These are phyloP conservation scores for Geranomyces variabilis DNA, from an alignment of 192 early-diverging fungal species.

Conservation along the genomic window DNA sequence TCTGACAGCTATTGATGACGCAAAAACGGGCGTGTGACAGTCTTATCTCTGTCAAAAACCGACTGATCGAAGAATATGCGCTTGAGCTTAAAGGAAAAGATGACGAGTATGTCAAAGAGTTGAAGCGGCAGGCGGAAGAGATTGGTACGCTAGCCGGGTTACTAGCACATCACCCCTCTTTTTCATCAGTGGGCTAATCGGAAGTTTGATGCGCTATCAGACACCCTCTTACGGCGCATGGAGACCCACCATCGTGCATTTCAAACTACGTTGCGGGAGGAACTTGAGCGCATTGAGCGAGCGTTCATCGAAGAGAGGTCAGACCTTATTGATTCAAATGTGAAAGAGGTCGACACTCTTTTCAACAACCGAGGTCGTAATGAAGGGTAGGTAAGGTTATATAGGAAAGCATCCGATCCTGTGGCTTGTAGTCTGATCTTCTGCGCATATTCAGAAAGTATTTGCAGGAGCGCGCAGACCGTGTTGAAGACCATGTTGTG, in stretches of 20 bases:
- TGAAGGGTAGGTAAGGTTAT: slow-evolving; percentile 46
- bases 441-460: slow-evolving; percentile 27
- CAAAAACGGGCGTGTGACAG: slow-evolving; percentile 53
- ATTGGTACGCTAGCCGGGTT: slow-evolving; percentile 54
- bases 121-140: slow-evolving; percentile 65
- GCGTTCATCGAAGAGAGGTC: slow-evolving; percentile 60
- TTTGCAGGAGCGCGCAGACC: slow-evolving; percentile 54
- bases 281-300: slow-evolving; percentile 59
- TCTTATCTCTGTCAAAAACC: slow-evolving; percentile 53
- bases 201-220: slow-evolving; percentile 15
- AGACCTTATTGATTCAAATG: slow-evolving; percentile 54
- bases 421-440: background rate
- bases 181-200: background rate
- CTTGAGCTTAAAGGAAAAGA: slow-evolving; percentile 60
- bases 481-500: slow-evolving; percentile 58
- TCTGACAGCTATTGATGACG: slow-evolving; percentile 36
- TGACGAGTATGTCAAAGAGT: slow-evolving; percentile 64
- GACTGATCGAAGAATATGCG: slow-evolving; percentile 54
- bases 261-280: slow-evolving; percentile 52
- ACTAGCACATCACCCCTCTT: background rate
- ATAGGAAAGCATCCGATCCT: background rate
- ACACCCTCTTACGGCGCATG: slow-evolving; percentile 59
- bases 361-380: slow-evolving; percentile 48
- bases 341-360: slow-evolving; percentile 49
- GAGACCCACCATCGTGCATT: slow-evolving; percentile 54